Evolutionary conservation across 139 green algal species (phyloP).

Genomic region (Chlamydomonas sp.): DNA sequence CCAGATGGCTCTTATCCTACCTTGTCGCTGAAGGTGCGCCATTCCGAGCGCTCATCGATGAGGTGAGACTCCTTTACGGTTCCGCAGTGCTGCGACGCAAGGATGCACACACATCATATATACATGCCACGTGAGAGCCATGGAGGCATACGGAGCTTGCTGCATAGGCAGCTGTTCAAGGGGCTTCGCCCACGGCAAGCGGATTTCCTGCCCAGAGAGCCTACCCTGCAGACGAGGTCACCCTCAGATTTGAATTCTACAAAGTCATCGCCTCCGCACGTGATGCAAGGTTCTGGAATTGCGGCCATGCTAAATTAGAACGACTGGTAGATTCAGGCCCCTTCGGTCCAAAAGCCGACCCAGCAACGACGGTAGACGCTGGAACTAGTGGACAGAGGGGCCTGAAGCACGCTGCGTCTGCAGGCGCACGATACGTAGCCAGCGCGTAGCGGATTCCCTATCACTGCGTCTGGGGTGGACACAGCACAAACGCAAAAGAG

Average conservation of each 20-base stretch:
- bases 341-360: too few species aligned
- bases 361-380: too few species aligned
- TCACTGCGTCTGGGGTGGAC: too few species aligned
- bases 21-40: slow-evolving; percentile 96
- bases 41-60: slow-evolving; percentile 96
- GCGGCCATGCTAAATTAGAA: too few species aligned
- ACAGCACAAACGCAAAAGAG: too few species aligned
- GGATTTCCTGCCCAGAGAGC: background rate
- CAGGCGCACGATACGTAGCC: too few species aligned
- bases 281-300: slow-evolving; percentile 51
- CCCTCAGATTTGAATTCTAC: slow-evolving; percentile 81
- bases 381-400: too few species aligned
- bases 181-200: background rate
- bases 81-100: slow-evolving; percentile 76
- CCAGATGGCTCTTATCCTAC: slow-evolving; percentile 10
- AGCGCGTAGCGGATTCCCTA: too few species aligned
- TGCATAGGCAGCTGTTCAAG: too few species aligned
- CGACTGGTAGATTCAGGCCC: too few species aligned
- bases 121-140: background rate
- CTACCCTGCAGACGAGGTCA: slow-evolving; percentile 83
- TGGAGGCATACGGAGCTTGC: background rate
- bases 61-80: slow-evolving; percentile 88
- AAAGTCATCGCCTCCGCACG: slow-evolving; percentile 78
- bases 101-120: background rate
- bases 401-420: too few species aligned